Evolutionary conservation across 2,329 filamentous ascomycete genomes (phyloP), one percentile per base, ranked within the genome.

Genomic region (Penicillium brasilianum): DNA sequence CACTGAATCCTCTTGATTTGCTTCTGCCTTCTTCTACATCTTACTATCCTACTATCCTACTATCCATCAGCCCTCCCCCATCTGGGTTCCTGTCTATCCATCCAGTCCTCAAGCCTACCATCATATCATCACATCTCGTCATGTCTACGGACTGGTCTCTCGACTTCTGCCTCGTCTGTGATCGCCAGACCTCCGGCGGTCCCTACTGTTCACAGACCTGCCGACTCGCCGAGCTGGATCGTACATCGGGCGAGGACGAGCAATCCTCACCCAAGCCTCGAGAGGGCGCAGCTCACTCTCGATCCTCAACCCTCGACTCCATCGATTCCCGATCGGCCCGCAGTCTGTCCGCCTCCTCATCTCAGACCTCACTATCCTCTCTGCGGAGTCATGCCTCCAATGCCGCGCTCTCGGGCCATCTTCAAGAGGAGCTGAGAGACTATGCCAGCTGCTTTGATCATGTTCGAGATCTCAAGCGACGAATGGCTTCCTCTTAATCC

Each of bases 201-300:
- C 88, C 91, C 67, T 97, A 96, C 84, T 97, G 93, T 85, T 96
- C 92, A 50, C 93, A 97, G 80, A 87, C 91, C 32, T 97, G 93
- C 85, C 87, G 92, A 67, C 84, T 97, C 48, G 90, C 91, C 68
- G 93, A 97, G 79, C 88, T 94, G 71, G 93, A 97, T 78, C 88
- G 88, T 78, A 88, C 86, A 39, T 84, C 82, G 11, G 78, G 80
- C 16, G 80, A 82, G 55, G 80, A 84, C 14, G 67, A 69, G 10
- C 28, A 32, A 56, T 66, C 62, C 16, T 69, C 63, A 63, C 67
- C 61, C 30, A 63, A 59, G 37, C 62, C 65, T 28, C 59, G 60
- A 46, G 59, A 64, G 46, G 34, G 62, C 20, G 56, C 60, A 13
- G 25, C 50, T 8, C 63, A 66, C n/a, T 60, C 58, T 22, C 61